A percentile compares a stretch with the other conserved stretches of the same genome.
Evolutionary conservation across 2,329 filamentous ascomycete species (phyloP).

Genomic region (Epichloe uncinata): DNA sequence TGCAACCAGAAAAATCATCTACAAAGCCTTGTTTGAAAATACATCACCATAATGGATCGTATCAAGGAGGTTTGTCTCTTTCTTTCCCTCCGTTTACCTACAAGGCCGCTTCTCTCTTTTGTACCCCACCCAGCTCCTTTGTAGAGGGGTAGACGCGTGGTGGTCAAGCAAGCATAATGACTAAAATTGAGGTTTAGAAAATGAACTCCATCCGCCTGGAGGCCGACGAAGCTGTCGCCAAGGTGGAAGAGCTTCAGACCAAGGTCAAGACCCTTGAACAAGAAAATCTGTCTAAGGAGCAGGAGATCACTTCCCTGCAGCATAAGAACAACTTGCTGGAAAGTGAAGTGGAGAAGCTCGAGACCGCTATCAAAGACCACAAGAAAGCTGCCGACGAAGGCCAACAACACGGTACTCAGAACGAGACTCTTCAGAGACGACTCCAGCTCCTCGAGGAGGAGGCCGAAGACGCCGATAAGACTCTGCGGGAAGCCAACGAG

Average conservation of each 20-base stretch:
- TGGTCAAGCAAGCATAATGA: not conserved
- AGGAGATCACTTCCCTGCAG: constrained; percentile 90
- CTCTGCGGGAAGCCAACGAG: constrained; percentile 91
- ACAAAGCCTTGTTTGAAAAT: constrained; percentile 6
- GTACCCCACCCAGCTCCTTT: constrained; percentile 13
- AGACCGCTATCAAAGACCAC: constrained; percentile 67
- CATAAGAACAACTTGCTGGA: constrained; percentile 94
- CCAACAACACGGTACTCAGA: constrained; percentile 71
- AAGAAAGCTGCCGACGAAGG: constrained; percentile 80
- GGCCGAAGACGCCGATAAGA: constrained; percentile 92
- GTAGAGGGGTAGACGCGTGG: constrained; percentile 10
- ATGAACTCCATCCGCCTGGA: constrained; percentile 91
- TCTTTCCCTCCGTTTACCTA: not conserved
- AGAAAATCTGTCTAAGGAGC: constrained; percentile 92
- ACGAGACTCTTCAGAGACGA: constrained; percentile 82
- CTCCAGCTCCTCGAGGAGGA: constrained; percentile 96
- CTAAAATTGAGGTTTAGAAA: constrained; percentile 44
- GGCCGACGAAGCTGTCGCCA: constrained; percentile 69
- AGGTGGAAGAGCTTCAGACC: constrained; percentile 74
- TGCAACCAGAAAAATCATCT: constrained; percentile 6
- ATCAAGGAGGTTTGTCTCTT: constrained; percentile 67
- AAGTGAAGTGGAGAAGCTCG: constrained; percentile 82
- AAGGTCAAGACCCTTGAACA: constrained; percentile 88
- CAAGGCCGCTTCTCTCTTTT: constrained; percentile 13
- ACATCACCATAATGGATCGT: constrained; percentile 55